A percentile compares a stretch with the other conserved stretches of the same genome.
Evolutionary conservation across 352 stramenopile species (phyloP).

Genomic region (Pythium rishiriense): DNA sequence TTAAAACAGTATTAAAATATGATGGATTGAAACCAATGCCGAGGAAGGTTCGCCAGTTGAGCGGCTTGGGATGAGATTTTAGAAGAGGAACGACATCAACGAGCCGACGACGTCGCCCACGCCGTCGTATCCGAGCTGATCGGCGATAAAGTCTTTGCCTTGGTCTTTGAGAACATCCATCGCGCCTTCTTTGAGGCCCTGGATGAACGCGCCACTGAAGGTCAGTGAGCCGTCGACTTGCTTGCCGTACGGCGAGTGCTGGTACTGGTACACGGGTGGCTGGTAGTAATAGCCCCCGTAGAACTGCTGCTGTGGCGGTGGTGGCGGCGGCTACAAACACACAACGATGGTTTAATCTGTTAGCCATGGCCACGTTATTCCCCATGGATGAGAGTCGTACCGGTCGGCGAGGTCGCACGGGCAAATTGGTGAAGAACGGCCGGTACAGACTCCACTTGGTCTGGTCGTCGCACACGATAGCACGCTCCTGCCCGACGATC

Average conservation of each 20-base stretch:
- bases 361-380: too few species aligned
- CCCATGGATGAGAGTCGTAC: background rate
- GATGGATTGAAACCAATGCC: too few species aligned
- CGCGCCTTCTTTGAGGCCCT: background rate
- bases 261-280: background rate
- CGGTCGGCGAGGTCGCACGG: background rate
- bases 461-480: slow-evolving; percentile 1
- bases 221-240: background rate
- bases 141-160: background rate
- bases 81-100: slow-evolving; percentile 1
- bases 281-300: background rate
- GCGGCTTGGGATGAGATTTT: slow-evolving; percentile 16
- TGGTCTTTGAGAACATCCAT: background rate
- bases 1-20: too few species aligned
- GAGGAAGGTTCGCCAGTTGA: too few species aligned
- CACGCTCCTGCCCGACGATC: background rate
- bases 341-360: too few species aligned
- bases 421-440: background rate
- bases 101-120: background rate
- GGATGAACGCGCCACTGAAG: background rate
- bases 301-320: background rate
- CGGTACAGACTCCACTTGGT: background rate
- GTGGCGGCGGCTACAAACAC: too few species aligned
- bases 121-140: background rate
- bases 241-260: background rate